Evolutionary conservation across 495 filamentous ascomycete species (phyloP).

Genomic region (Cladorrhinum samala): DNA sequence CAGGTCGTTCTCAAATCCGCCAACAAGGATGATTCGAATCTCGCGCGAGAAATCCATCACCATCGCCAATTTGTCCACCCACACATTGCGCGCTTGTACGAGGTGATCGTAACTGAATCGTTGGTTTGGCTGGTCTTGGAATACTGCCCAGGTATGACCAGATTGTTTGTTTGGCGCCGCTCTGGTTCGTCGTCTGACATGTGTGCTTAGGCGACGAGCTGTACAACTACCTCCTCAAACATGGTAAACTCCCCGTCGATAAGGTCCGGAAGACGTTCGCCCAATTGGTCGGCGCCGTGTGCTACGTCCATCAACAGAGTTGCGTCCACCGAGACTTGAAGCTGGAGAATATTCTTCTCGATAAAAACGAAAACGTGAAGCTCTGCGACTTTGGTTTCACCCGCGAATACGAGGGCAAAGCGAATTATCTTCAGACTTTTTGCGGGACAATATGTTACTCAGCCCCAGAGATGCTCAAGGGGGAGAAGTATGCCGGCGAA

Average conservation of each 20-base stretch:
- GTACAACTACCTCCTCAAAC: slow-evolving; percentile 85
- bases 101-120: slow-evolving; percentile 92
- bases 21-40: slow-evolving; percentile 89
- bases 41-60: slow-evolving; percentile 95
- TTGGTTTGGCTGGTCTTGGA: slow-evolving; percentile 95
- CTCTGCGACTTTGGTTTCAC: slow-evolving; percentile 99
- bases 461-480: slow-evolving; percentile 96
- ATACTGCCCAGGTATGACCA: slow-evolving; percentile 80
- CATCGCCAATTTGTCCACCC: slow-evolving; percentile 97
- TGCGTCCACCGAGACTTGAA: slow-evolving; percentile 97
- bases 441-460: slow-evolving; percentile 98
- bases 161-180: no score
- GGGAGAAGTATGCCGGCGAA: slow-evolving; percentile 94
- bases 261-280: slow-evolving; percentile 96
- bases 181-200: no score
- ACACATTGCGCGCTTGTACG: slow-evolving; percentile 93
- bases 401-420: slow-evolving; percentile 89
- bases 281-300: slow-evolving; percentile 90
- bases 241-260: slow-evolving; percentile 76
- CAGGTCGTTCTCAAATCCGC: slow-evolving; percentile 97
- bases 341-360: slow-evolving; percentile 92
- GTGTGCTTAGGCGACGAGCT: slow-evolving; percentile 98
- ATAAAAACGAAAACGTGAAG: slow-evolving; percentile 97
- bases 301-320: slow-evolving; percentile 90
- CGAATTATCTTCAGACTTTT: slow-evolving; percentile 94